Percentiles rank a stretch among this genome's conserved stretches.
These are phyloP conservation scores for Talaromyces sp. DNA, from an alignment of 2,329 filamentous ascomycete species.

Conservation along the genomic window DNA sequence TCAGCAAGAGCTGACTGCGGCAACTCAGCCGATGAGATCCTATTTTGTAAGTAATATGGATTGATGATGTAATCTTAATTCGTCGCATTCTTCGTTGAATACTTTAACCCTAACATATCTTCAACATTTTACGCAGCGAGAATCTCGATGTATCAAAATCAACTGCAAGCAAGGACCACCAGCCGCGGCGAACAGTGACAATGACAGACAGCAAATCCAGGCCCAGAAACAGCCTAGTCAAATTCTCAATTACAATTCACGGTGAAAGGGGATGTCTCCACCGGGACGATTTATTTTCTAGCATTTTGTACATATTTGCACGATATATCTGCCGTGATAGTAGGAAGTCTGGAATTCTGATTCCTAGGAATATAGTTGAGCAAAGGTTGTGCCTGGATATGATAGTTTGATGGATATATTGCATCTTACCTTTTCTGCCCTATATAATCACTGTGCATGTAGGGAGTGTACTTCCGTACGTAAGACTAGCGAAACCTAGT, in stretches of 20 bases:
- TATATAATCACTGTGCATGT: not conserved
- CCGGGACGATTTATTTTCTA: too few species aligned
- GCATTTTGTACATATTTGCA: too few species aligned
- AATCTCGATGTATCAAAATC: not conserved
- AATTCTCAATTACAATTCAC: not conserved
- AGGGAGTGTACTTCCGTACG: not conserved
- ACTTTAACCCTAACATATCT: not conserved
- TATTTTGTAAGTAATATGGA: not conserved
- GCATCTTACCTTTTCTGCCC: not conserved
- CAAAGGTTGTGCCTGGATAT: not conserved
- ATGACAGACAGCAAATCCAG: not conserved
- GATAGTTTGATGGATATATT: not conserved
- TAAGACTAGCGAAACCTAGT: not conserved
- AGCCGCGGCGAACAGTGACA: not conserved
- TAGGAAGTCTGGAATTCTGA: too few species aligned
- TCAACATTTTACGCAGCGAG: not conserved
- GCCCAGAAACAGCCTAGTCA: not conserved
- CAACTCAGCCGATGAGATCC: not conserved
- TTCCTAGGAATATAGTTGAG: not conserved
- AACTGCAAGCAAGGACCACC: not conserved
- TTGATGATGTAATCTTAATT: not conserved
- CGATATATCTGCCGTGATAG: too few species aligned
- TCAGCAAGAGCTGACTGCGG: not conserved
- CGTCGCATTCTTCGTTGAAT: not conserved
- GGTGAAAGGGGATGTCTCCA: constrained; percentile 2